Evolutionary conservation across 495 filamentous ascomycete species (phyloP).

Genomic region (Xylaria flabelliformis): DNA sequence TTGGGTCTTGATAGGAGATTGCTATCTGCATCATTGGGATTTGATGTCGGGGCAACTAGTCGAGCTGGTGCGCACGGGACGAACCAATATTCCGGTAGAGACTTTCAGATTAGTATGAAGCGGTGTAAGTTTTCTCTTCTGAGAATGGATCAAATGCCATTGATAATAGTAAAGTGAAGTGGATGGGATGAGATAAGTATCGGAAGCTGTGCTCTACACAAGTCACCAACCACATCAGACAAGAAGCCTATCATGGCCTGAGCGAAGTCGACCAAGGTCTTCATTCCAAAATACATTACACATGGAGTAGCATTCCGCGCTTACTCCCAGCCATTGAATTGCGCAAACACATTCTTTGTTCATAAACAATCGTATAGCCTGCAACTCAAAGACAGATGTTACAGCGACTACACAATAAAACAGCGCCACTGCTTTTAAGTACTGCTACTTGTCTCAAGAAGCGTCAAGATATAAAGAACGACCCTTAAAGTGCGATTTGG

Average conservation of each 20-base stretch:
- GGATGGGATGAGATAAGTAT: neutral
- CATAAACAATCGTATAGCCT: neutral
- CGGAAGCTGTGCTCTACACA: neutral
- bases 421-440: neutral
- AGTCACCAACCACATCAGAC: neutral
- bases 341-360: neutral
- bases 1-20: slow-evolving; percentile 17
- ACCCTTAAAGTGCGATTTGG: neutral
- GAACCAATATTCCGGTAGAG: neutral
- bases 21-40: slow-evolving; percentile 18
- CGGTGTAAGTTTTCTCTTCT: neutral
- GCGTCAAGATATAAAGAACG: neutral
- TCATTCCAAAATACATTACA: neutral
- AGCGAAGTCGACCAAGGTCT: neutral
- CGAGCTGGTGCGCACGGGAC: neutral
- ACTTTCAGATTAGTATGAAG: slow-evolving; percentile 14
- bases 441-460: neutral
- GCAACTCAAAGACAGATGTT: neutral
- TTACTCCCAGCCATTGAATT: neutral
- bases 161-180: neutral
- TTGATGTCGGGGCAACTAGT: slow-evolving; percentile 8
- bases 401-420: neutral
- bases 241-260: neutral
- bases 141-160: neutral
- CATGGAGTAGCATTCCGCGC: neutral